These are phyloP conservation scores for Apiospora koreana DNA, from an alignment of 2,329 filamentous ascomycete genomes.

Conservation along the genomic window DNA sequence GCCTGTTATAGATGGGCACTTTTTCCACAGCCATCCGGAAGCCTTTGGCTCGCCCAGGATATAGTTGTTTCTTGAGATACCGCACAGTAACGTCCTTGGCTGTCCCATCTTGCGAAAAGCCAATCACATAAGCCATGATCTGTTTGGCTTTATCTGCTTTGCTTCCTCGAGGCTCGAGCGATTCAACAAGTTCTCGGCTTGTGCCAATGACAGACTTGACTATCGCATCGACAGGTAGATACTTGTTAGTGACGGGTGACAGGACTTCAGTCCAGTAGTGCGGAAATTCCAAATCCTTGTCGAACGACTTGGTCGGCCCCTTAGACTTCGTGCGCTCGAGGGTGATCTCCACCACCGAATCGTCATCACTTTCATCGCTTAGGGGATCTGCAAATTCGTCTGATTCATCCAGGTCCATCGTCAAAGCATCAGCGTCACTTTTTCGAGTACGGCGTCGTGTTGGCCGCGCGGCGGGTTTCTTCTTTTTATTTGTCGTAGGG, in stretches of 20 bases:
- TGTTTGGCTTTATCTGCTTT: conserved; percentile 87
- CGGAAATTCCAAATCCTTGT: conserved; percentile 78
- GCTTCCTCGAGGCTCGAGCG: conserved; percentile 79
- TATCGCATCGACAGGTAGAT: conserved; percentile 76
- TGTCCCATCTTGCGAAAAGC: conserved; percentile 79
- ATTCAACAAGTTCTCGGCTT: conserved; percentile 69
- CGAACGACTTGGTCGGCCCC: conserved; percentile 54
- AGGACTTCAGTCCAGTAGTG: conserved; percentile 93
- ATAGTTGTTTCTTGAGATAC: conserved; percentile 78
- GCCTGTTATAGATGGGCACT: conserved; percentile 73
- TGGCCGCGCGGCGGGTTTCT: conserved; percentile 21
- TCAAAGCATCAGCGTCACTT: conserved; percentile 26
- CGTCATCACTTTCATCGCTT: conserved; percentile 57
- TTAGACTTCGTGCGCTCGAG: conserved; percentile 40
- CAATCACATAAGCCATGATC: conserved; percentile 86
- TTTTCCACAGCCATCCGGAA: conserved; percentile 78
- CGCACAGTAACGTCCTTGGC: conserved; percentile 94
- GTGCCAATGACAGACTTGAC: conserved; percentile 70
- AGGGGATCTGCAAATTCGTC: conserved; percentile 50
- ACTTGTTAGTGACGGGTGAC: conserved; percentile 78
- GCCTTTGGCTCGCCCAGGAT: conserved; percentile 90
- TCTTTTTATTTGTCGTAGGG: conserved; percentile 14
- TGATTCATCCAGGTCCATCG: conserved; percentile 40
- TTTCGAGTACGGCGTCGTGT: conserved; percentile 25
- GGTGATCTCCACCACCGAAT: conserved; percentile 60